These are phyloP conservation scores for Pichia sp. DNA, from an alignment of 1,139 yeast species.

Conservation along the genomic window DNA sequence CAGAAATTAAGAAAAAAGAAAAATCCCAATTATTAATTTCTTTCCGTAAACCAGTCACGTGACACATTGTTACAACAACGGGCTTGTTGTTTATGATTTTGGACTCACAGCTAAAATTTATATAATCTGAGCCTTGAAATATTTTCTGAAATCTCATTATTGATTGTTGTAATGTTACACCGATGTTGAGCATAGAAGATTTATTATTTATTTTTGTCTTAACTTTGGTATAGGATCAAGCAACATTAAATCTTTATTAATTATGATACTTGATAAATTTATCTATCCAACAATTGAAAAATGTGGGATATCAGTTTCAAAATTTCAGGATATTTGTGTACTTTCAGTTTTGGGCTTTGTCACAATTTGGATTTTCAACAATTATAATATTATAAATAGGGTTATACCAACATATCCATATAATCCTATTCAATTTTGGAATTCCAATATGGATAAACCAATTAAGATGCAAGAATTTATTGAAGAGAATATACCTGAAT, in stretches of 20 bases:
- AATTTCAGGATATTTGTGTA: slow-evolving; percentile 12
- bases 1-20: too few species aligned
- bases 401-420: slow-evolving; percentile 14
- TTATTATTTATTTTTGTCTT: too few species aligned
- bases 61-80: too few species aligned
- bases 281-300: slow-evolving; percentile 1
- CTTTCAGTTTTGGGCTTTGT: slow-evolving; percentile 5
- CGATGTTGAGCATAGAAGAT: too few species aligned
- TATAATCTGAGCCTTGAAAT: neutral
- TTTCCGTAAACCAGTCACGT: too few species aligned
- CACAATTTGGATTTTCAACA: neutral
- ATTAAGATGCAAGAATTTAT: slow-evolving; percentile 12
- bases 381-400: slow-evolving; percentile 12
- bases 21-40: too few species aligned
- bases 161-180: too few species aligned
- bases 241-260: neutral
- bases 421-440: slow-evolving; percentile 10
- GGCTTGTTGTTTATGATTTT: too few species aligned
- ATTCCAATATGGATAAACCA: slow-evolving; percentile 1
- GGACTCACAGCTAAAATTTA: neutral
- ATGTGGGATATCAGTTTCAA: slow-evolving; percentile 3
- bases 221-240: too few species aligned
- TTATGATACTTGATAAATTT: neutral
- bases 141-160: too few species aligned
- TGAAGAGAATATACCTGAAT: slow-evolving; percentile 34